A percentile compares a stretch with the other conserved stretches of the same genome.
Conservation (phyloP, 2,329 filamentous ascomycete species). For the Sarocladium kiliense region DNA sequence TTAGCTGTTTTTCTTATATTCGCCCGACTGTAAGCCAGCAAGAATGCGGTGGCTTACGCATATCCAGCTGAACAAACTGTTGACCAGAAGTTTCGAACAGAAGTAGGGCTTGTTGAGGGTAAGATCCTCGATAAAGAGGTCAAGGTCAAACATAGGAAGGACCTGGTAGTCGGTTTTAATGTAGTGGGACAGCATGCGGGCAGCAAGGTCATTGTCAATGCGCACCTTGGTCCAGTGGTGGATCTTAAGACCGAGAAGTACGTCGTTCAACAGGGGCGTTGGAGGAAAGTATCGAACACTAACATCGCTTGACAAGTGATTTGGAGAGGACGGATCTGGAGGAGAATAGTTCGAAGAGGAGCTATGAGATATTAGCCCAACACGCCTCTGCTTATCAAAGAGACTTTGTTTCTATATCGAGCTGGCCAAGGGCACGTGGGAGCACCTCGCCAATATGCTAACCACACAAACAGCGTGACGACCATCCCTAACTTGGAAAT, state of each 20-base stretch:
- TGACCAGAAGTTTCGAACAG: not conserved
- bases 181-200: not conserved
- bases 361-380: too few relatives aligned
- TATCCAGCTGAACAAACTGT: not conserved
- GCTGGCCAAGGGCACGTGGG: too few relatives aligned
- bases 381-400: too few relatives aligned
- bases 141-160: not conserved
- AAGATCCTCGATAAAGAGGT: not conserved
- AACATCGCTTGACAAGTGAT: not conserved
- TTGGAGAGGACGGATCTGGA: not conserved
- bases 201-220: not conserved
- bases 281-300: not conserved
- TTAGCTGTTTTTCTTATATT: too few relatives aligned
- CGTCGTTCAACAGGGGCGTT: not conserved
- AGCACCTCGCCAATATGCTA: too few relatives aligned
- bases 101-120: not conserved
- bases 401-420: too few relatives aligned
- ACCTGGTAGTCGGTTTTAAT: not conserved
- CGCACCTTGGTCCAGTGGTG: not conserved
- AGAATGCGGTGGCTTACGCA: not conserved
- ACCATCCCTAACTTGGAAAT: not conserved
- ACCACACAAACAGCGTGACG: too few relatives aligned
- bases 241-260: not conserved
- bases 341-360: not conserved
- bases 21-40: not conserved